Conservation (phyloP, 2,329 filamentous ascomycete species). For the Aspergillus uvarum region DNA sequence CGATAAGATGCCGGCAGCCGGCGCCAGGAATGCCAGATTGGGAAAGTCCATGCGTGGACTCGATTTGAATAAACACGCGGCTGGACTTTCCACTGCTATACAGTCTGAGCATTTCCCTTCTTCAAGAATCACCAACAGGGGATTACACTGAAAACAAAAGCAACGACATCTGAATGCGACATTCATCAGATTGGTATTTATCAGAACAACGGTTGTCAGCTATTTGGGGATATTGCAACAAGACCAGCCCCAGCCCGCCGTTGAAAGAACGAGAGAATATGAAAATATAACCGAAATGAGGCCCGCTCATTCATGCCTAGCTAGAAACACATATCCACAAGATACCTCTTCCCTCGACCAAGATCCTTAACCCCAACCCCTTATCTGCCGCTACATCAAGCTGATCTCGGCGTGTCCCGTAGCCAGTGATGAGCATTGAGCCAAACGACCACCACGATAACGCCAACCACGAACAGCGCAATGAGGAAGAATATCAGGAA, state of each 20-base stretch:
- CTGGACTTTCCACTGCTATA: neutral
- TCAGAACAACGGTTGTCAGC: too few relatives aligned
- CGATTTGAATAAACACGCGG: conserved; percentile 5
- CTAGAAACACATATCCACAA: neutral
- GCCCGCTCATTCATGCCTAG: conserved; percentile 11
- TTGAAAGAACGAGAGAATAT: neutral
- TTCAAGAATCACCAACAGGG: too few relatives aligned
- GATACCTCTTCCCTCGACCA: neutral
- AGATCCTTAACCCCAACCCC: neutral
- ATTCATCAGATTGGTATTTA: too few relatives aligned
- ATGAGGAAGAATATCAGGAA: conserved; percentile 34
- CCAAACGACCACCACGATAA: conserved; percentile 50
- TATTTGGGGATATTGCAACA: neutral
- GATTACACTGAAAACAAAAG: too few relatives aligned
- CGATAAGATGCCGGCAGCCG: conserved; percentile 8
- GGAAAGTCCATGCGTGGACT: conserved; percentile 21
- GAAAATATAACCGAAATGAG: conserved; percentile 6
- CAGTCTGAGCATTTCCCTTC: too few relatives aligned
- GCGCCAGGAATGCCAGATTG: conserved; percentile 8
- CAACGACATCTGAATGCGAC: too few relatives aligned
- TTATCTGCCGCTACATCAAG: neutral
- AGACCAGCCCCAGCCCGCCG: conserved; percentile 4
- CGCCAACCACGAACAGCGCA: conserved; percentile 42
- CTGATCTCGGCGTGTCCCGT: neutral
- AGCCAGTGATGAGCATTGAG: conserved; percentile 38